Conservation (phyloP, 2,329 filamentous ascomycete species). For the Ophiostoma tasmaniense region DNA sequence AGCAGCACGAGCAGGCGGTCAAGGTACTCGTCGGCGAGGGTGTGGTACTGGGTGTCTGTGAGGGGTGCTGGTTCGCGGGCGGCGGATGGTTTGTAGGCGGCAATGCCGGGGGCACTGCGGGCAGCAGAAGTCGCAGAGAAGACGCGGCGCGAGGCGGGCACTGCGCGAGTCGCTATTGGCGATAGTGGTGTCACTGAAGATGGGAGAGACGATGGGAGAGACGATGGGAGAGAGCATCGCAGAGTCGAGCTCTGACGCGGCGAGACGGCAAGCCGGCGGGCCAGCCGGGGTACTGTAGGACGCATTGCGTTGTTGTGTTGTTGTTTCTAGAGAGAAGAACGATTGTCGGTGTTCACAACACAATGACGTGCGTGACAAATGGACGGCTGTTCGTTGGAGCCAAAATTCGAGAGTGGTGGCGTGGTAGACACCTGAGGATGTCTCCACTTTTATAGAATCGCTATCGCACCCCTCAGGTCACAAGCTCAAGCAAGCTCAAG, state of each 20-base stretch:
- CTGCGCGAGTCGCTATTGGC: background rate
- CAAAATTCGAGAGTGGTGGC: background rate
- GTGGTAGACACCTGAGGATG: background rate
- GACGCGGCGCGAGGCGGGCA: background rate
- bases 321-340: background rate
- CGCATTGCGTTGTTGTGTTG: slow-evolving; percentile 10
- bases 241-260: background rate
- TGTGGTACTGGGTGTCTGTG: slow-evolving; percentile 63
- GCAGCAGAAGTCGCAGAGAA: background rate
- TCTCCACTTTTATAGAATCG: background rate
- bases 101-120: background rate
- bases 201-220: background rate
- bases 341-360: background rate
- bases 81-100: slow-evolving; percentile 25
- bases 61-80: slow-evolving; percentile 35
- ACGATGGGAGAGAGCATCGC: background rate
- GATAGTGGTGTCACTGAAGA: background rate
- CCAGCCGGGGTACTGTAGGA: slow-evolving; percentile 4
- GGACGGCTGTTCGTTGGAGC: background rate
- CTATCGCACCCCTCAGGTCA: background rate
- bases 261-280: slow-evolving; percentile 4
- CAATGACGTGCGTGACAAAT: background rate
- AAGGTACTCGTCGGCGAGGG: slow-evolving; percentile 68
- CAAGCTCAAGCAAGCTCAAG: background rate
- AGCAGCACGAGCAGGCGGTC: slow-evolving; percentile 47